Evolutionary conservation across 176 grass and related monocot genomes (phyloP), one percentile per base, ranked within the genome.

Genomic region (Carex littledalei): DNA sequence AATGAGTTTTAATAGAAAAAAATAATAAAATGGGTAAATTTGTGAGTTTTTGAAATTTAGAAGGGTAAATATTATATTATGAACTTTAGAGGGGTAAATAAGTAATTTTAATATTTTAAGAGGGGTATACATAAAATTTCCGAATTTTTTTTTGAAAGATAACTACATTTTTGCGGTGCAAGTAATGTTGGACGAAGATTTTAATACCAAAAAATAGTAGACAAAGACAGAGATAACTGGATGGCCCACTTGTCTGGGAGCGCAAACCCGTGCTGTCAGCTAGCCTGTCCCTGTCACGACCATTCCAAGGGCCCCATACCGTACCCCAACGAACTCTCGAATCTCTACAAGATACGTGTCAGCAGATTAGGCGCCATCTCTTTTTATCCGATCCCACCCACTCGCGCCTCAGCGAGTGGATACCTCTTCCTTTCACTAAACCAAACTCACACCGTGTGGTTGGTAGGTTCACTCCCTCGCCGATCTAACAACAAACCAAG

Each of bases 291-390:
- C 4, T 31, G 0, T 77, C 49, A 77, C 22, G 73, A 6, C 37
- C 73, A 77, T 14, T 7, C 12, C 73, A 55, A 10, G 72, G 45
- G 20, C 16, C 78, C 57, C 78, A 60, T 18, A 43, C 16, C 12
- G 29, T 43, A 50, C n/a, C 54, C 21, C 31, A 60, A 59, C 15
- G 12, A 4, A 58, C 2, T 6, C 79, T 82, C 10, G 57, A 45
- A 64, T 83, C 59, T 10, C 8, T 15, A 12, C 17, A 11, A 21
- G 32, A n/a, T 15, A 63, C 79, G 59, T 81, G 79, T 63, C 79
- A 82, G 34, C 58, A 81, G 79, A 81, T 62, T 60, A 81, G 34
- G 45, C 22, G 5, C 81, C 81, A 83, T 83, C 22, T 68, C 81
- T 20, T 45, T 83, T 67, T 67, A 83, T 83, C 81, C 14, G 63